Evolutionary conservation across 306 rosid genomes (phyloP), one percentile per base, ranked within the genome.

Genomic region (Inga laurina): DNA sequence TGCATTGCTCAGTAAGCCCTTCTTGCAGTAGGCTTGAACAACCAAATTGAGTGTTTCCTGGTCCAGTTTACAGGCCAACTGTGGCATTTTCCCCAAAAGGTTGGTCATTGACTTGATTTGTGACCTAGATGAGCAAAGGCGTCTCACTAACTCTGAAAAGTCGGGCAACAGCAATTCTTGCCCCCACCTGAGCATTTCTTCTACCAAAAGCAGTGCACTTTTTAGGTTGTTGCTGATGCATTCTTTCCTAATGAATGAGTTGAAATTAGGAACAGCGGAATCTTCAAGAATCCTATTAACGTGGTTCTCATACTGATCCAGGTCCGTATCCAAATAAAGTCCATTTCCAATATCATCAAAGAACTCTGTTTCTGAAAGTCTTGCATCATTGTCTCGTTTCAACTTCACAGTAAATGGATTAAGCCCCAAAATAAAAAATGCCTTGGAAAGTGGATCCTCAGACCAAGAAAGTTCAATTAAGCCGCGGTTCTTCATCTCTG

Each of bases 321-420:
- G 82, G 84, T 96, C 92, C 0, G 97, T 79, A 79, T 96, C 99
- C 84, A 96, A 85, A 88, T 96, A 96, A 83, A 96, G 98, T 45
- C 98, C 98, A 82, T 93, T 96, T 68, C 99, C 99, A 68, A 93
- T 88, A 79, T 83, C 81, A 79, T 96, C 99, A 51, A 87, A 90
- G 87, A 93, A 96, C 86, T 93, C 94, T 0, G 99, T 79, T 71
- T 90, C 89, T 27, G 94, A 91, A 79, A 90, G 84, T 37, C 64
- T 84, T 19, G 52, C 69, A 51, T 87, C 79, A 79, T 92, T 96
- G 84, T 92, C 99, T 81, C 98, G 86, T 82, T 90, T 96, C 86
- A 96, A 76, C 82, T 87, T 92, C 88, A 93, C 94, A 61, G 84
- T 81, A 72, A 83, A 86, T 57, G 95, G 92, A 74, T 85, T 76